phyloP scores from a whole-genome alignment of 2,329 filamentous ascomycete species.

The Cephalotrichum gorgonifer region DNA sequence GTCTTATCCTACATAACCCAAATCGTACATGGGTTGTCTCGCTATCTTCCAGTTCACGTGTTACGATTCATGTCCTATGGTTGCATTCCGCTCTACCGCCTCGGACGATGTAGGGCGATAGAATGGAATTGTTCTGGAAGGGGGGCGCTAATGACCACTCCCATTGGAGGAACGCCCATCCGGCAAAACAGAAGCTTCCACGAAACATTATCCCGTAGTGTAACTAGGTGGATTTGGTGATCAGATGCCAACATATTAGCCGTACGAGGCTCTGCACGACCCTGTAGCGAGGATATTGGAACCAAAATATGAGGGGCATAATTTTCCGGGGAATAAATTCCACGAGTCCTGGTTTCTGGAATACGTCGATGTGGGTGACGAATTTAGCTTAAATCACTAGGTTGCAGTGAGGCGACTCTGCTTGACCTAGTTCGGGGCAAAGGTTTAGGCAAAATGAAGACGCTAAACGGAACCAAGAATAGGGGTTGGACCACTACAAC shows the following conservation, averaged over 20 bases:
- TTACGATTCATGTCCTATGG: not conserved
- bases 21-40: no score
- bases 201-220: not conserved
- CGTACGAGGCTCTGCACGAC: not conserved
- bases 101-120: not conserved
- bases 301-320: not conserved
- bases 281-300: not conserved
- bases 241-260: not conserved
- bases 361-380: not conserved
- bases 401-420: not conserved
- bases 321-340: not conserved
- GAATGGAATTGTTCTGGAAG: no score
- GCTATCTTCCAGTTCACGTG: not conserved
- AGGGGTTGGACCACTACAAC: no score
- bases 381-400: not conserved
- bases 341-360: not conserved
- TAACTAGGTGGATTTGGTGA: not conserved
- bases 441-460: no score
- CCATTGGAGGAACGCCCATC: no score
- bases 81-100: not conserved
- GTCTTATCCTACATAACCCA: no score
- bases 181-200: no score
- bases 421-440: no score
- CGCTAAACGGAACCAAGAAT: no score
- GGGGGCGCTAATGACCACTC: no score